Conservation (phyloP, 129 eudicot genomes). For the Apium graveolens region DNA sequence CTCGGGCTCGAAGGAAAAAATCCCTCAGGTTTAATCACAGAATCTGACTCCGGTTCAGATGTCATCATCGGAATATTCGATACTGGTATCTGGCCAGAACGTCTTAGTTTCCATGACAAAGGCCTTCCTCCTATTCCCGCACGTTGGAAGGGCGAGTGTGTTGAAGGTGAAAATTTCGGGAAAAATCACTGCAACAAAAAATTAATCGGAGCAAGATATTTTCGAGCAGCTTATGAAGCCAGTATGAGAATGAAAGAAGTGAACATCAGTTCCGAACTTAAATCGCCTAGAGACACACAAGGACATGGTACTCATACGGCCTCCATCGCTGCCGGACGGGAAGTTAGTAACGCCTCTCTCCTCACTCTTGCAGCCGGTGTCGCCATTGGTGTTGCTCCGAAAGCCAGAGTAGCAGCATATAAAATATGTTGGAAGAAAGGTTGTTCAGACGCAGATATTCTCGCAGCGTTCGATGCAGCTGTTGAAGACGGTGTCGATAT, state of each 20-base stretch:
- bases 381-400: constrained; percentile 76
- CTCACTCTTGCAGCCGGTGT: constrained; percentile 53
- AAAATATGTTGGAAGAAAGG: constrained; percentile 60
- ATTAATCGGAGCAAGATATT: constrained; percentile 67
- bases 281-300: constrained; percentile 50
- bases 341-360: constrained; percentile 49
- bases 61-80: constrained; percentile 71
- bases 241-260: neutral
- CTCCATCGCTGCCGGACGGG: constrained; percentile 68
- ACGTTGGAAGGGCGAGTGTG: constrained; percentile 79
- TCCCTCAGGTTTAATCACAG: constrained; percentile 27
- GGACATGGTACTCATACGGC: constrained; percentile 98
- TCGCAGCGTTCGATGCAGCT: constrained; percentile 69
- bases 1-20: constrained; percentile 39
- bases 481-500: constrained; percentile 70
- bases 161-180: constrained; percentile 45
- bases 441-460: constrained; percentile 57
- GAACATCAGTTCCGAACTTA: constrained; percentile 13
- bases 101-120: constrained; percentile 64
- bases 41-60: constrained; percentile 66
- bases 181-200: constrained; percentile 57
- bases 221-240: constrained; percentile 39
- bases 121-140: constrained; percentile 69
- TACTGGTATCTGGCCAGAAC: constrained; percentile 84
- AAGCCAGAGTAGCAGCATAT: constrained; percentile 65